These are phyloP conservation scores for Wickerhamomyces silvicola DNA, from an alignment of 805 yeast genomes.

Conservation along the genomic window DNA sequence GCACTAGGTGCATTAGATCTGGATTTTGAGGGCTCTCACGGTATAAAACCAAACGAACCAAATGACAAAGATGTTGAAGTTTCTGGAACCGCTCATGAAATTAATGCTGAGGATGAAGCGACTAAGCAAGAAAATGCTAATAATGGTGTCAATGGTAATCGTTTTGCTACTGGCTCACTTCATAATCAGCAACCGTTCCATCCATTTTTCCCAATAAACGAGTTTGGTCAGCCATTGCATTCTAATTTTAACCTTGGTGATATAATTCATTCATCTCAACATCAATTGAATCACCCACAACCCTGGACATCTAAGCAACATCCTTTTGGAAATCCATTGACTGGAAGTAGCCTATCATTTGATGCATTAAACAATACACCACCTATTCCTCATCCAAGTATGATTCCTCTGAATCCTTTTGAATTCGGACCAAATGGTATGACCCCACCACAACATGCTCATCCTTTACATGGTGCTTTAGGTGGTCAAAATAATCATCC, in stretches of 20 bases:
- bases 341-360: conserved; percentile 5
- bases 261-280: conserved; percentile 11
- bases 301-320: conserved; percentile 17
- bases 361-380: conserved; percentile 16
- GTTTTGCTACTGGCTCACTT: conserved; percentile 10
- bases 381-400: conserved; percentile 21
- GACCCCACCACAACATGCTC: conserved; percentile 10
- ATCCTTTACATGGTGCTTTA: conserved; percentile 5
- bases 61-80: conserved; percentile 5
- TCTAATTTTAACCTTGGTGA: conserved; percentile 15
- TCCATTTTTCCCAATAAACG: conserved; percentile 23
- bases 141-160: conserved; percentile 4
- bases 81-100: conserved; percentile 2
- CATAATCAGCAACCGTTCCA: conserved; percentile 19
- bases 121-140: conserved; percentile 24
- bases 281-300: conserved; percentile 10
- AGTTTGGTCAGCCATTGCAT: conserved; percentile 23
- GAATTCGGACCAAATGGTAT: conserved; percentile 22
- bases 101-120: conserved; percentile 26
- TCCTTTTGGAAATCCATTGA: conserved; percentile 10
- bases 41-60: background rate
- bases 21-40: conserved; percentile 14
- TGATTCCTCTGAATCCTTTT: conserved; percentile 22
- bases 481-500: conserved; percentile 1
- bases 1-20: conserved; percentile 22